phyloP scores from a whole-genome alignment of 768 basidiomycete genomes.

The Crepidotus variabilis region DNA sequence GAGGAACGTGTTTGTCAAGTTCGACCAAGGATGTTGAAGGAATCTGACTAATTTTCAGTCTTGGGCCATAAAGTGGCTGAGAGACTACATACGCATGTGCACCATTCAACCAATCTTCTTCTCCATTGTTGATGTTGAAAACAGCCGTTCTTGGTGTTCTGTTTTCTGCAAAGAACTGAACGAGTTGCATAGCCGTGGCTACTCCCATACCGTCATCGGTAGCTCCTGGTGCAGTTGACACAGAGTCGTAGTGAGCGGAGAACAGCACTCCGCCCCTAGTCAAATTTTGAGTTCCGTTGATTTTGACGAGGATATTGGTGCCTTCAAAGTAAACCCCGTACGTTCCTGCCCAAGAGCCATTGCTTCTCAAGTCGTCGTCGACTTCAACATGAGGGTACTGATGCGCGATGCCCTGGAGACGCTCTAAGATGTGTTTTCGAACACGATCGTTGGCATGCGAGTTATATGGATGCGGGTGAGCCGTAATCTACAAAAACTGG shows the following conservation, averaged over 20 bases:
- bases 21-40: conserved; percentile 72
- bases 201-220: conserved; percentile 80
- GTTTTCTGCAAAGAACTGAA: conserved; percentile 49
- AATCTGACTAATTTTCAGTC: conserved; percentile 38
- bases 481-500: conserved; percentile 46
- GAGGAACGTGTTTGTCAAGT: conserved; percentile 61
- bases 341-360: conserved; percentile 39
- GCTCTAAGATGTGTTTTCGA: conserved; percentile 52
- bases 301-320: conserved; percentile 62
- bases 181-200: conserved; percentile 60
- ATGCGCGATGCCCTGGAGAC: conserved; percentile 44
- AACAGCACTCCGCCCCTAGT: conserved; percentile 53
- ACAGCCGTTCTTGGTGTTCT: conserved; percentile 58
- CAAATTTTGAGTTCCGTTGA: conserved; percentile 44
- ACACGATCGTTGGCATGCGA: conserved; percentile 75
- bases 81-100: conserved; percentile 48
- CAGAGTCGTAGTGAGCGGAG: conserved; percentile 82
- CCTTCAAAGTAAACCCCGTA: conserved; percentile 56
- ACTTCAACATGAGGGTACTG: conserved; percentile 41
- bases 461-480: conserved; percentile 72
- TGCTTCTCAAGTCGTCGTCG: conserved; percentile 33
- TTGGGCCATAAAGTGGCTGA: not conserved
- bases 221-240: conserved; percentile 69
- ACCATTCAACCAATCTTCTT: conserved; percentile 75
- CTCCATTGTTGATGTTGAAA: conserved; percentile 86